Evolutionary conservation across 306 rosid species (phyloP).

Genomic region (Vigna reflexopilosa): DNA sequence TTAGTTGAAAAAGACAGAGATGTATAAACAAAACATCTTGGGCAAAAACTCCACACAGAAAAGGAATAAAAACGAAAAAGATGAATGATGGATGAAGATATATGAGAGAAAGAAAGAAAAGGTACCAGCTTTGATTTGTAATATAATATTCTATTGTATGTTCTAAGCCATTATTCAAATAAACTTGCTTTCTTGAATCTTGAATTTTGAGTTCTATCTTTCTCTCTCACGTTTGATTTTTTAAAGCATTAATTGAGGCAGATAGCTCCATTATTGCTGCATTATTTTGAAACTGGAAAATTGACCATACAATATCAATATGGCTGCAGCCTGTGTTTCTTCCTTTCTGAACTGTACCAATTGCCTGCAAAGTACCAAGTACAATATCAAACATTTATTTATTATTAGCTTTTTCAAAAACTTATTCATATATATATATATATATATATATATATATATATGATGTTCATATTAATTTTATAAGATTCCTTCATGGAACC

Average conservation of each 20-base stretch:
- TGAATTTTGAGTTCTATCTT: background rate
- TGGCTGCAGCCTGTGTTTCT: conserved; percentile 18
- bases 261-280: conserved; percentile 24
- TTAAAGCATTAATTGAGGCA: background rate
- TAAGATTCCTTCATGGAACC: background rate
- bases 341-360: conserved; percentile 19
- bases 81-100: background rate
- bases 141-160: background rate
- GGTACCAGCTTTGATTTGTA: background rate
- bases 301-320: conserved; percentile 35
- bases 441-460: too few relatives aligned
- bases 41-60: background rate
- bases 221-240: background rate
- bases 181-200: background rate
- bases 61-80: conserved; percentile 14
- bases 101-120: background rate
- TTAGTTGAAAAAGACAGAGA: background rate
- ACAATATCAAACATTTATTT: conserved; percentile 7
- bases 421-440: background rate
- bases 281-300: conserved; percentile 40
- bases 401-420: background rate
- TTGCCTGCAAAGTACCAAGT: conserved; percentile 1
- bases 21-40: background rate
- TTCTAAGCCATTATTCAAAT: conserved; percentile 3
- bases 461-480: background rate